Conservation (phyloP, 768 basidiomycete species). For the Mycena haematopus region DNA sequence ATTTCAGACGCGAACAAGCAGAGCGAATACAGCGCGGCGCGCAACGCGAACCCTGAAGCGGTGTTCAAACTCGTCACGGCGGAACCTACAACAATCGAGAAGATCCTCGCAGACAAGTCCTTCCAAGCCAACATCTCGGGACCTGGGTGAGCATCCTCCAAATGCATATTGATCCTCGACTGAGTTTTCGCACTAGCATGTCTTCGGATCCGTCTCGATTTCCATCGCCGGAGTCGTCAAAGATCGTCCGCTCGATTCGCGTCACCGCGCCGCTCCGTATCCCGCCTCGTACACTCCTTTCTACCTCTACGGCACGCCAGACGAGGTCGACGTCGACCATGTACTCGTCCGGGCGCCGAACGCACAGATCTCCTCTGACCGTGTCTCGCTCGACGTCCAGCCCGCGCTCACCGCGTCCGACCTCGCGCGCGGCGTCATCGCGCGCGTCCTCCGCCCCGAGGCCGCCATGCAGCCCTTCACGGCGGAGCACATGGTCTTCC, state of each 20-base stretch:
- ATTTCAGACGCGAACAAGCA: constrained; percentile 27
- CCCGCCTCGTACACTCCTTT: constrained; percentile 43
- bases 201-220: background rate
- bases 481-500: background rate
- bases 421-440: background rate
- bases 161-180: background rate
- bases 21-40: no score
- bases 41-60: no score
- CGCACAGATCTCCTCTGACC: constrained; percentile 34
- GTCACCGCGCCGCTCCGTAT: constrained; percentile 34
- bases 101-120: background rate
- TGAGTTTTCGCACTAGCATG: background rate
- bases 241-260: constrained; percentile 36
- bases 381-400: constrained; percentile 26
- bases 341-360: constrained; percentile 36
- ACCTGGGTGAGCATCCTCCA: background rate
- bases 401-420: background rate
- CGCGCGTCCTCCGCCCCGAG: background rate
- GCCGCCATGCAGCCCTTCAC: background rate
- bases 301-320: constrained; percentile 39
- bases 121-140: background rate
- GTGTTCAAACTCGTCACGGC: background rate
- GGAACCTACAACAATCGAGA: background rate
- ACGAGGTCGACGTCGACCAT: constrained; percentile 44
- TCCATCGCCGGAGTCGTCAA: constrained; percentile 33